phyloP scores from a whole-genome alignment of 2,329 filamentous ascomycete genomes.

The Pseudogymnoascus sp. region DNA sequence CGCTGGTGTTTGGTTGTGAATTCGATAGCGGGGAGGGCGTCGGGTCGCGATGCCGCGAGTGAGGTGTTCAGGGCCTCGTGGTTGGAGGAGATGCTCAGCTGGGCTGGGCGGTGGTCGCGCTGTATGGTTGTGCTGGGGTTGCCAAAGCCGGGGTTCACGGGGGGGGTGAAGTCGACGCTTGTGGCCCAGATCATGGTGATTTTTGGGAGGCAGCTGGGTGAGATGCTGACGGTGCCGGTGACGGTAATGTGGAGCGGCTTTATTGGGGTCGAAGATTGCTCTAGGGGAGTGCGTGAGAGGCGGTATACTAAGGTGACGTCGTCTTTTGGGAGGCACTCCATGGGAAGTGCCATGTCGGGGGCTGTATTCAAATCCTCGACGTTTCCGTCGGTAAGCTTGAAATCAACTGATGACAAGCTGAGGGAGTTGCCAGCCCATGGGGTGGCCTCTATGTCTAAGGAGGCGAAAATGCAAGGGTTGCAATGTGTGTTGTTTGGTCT shows the following conservation, averaged over 20 bases:
- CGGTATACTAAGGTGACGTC: constrained; percentile 69
- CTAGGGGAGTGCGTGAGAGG: constrained; percentile 31
- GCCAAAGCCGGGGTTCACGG: constrained; percentile 55
- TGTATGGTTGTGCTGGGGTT: constrained; percentile 48
- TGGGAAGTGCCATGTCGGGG: constrained; percentile 43
- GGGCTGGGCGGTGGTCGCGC: constrained; percentile 52
- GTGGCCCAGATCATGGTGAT: constrained; percentile 62
- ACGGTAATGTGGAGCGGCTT: constrained; percentile 52
- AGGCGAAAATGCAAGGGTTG: constrained; percentile 55
- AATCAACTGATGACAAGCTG: constrained; percentile 48
- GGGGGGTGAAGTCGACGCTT: constrained; percentile 58
- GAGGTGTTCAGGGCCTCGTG: constrained; percentile 43
- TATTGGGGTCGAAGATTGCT: constrained; percentile 36
- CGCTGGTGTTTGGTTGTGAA: constrained; percentile 35
- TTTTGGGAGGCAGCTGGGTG: constrained; percentile 48
- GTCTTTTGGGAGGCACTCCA: constrained; percentile 60
- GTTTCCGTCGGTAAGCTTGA: constrained; percentile 48
- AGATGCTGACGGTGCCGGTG: constrained; percentile 46
- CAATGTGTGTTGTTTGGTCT: constrained; percentile 48
- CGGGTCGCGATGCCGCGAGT: constrained; percentile 48
- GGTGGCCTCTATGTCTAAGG: constrained; percentile 67
- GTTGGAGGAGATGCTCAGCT: constrained; percentile 52
- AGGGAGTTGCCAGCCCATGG: constrained; percentile 59
- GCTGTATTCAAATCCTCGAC: constrained; percentile 48
- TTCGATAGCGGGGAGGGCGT: constrained; percentile 51